These are phyloP conservation scores for Canariomyces notabilis DNA, from an alignment of 2,329 filamentous ascomycete species.

Conservation along the genomic window DNA sequence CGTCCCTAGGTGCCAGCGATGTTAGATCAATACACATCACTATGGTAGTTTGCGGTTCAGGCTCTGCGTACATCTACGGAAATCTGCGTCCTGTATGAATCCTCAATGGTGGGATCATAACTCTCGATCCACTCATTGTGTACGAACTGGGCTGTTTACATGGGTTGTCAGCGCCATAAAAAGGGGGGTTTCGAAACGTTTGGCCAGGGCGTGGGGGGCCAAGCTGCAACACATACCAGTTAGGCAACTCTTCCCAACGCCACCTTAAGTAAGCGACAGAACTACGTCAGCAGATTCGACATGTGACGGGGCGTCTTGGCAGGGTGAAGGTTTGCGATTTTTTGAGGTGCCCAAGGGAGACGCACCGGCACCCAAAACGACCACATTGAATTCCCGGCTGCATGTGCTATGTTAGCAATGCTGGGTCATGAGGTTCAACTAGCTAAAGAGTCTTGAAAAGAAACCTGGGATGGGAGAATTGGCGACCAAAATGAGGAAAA, in stretches of 20 bases:
- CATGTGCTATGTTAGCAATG: conserved; percentile 17
- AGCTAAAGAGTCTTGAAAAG: not conserved
- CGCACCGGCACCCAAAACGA: conserved; percentile 72
- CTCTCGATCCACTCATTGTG: conserved; percentile 93
- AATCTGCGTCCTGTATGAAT: conserved; percentile 69
- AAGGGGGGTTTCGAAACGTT: conserved; percentile 13
- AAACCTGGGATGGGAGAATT: not conserved
- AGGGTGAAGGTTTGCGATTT: conserved; percentile 10
- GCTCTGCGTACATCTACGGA: conserved; percentile 65
- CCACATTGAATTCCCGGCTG: conserved; percentile 76
- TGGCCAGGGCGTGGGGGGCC: conserved; percentile 9
- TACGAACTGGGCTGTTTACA: conserved; percentile 72
- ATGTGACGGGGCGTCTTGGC: conserved; percentile 22
- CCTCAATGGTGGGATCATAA: conserved; percentile 75
- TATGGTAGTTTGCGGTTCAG: too few relatives aligned
- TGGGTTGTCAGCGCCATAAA: conserved; percentile 8
- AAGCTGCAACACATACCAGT: conserved; percentile 58
- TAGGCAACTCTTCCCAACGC: conserved; percentile 87
- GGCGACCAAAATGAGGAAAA: conserved; percentile 12
- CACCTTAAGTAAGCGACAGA: conserved; percentile 49
- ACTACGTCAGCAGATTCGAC: conserved; percentile 29
- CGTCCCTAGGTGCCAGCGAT: conserved; percentile 55
- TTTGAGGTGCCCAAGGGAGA: conserved; percentile 4
- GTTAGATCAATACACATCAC: conserved; percentile 27
- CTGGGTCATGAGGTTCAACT: not conserved